A percentile compares a stretch with the other conserved stretches of the same genome.
Evolutionary conservation across 1,139 yeast genomes (phyloP).

Genomic region (Suhomyces chickasaworum): DNA sequence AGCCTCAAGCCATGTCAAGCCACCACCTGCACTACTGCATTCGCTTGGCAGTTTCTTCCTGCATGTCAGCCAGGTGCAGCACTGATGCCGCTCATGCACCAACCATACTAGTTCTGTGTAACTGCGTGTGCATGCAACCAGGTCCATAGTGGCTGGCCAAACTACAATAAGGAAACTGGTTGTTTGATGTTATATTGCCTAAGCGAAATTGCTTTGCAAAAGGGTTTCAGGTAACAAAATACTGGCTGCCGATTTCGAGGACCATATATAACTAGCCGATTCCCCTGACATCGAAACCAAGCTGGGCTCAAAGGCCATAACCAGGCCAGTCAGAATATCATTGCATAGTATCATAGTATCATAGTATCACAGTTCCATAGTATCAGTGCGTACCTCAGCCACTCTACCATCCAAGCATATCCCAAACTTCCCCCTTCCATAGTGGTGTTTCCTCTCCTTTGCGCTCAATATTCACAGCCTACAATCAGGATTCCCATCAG

Average conservation of each 20-base stretch:
- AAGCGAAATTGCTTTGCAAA: slow-evolving; percentile 8
- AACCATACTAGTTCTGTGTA: background rate
- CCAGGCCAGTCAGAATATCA: slow-evolving; percentile 1
- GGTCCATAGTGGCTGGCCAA: slow-evolving; percentile 11
- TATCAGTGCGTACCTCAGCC: background rate
- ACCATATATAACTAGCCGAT: slow-evolving; percentile 5
- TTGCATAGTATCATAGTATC: too few relatives aligned
- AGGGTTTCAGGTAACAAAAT: slow-evolving; percentile 7
- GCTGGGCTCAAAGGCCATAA: slow-evolving; percentile 5
- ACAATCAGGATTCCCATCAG: too few relatives aligned
- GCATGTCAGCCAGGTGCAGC: background rate
- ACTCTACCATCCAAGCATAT: background rate
- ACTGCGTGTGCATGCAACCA: slow-evolving; percentile 5
- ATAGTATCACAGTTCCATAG: too few relatives aligned
- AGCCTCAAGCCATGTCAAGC: background rate
- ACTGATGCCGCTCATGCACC: background rate
- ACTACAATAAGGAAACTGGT: slow-evolving; percentile 9
- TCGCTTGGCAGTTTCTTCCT: background rate
- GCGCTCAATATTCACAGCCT: too few relatives aligned
- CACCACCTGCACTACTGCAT: background rate
- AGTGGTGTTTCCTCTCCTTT: too few relatives aligned
- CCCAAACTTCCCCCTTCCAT: background rate
- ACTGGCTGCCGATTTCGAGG: background rate
- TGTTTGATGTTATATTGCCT: slow-evolving; percentile 5
- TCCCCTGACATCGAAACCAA: slow-evolving; percentile 5